phyloP scores from a whole-genome alignment of 345 rosid genomes.

The Brassica napus region DNA sequence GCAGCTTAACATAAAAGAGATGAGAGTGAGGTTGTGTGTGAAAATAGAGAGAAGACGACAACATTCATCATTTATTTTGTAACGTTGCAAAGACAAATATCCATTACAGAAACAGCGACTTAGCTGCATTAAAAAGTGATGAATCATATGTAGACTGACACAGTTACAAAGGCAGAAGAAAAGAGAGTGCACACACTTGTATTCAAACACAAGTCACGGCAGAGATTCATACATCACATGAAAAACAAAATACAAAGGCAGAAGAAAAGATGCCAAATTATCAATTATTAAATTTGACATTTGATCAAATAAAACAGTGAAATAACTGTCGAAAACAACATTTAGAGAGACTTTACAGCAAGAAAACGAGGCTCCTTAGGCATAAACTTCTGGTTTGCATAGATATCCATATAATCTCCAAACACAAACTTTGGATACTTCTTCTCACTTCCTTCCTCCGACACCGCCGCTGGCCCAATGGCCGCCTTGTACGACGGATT shows the following conservation, averaged over 20 bases:
- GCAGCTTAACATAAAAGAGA: constrained; percentile 55
- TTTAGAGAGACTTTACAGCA: constrained; percentile 58
- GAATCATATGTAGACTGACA: neutral
- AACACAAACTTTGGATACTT: constrained; percentile 75
- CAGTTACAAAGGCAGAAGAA: too few species aligned
- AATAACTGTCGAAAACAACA: constrained; percentile 11
- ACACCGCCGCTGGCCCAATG: constrained; percentile 59
- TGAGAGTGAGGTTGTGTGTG: neutral
- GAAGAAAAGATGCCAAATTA: constrained; percentile 17
- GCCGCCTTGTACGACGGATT: constrained; percentile 76
- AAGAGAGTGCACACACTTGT: too few species aligned
- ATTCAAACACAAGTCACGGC: constrained; percentile 12
- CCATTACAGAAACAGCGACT: too few species aligned
- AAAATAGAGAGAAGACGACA: too few species aligned
- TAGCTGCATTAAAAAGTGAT: too few species aligned
- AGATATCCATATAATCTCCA: constrained; percentile 85
- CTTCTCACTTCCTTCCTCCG: constrained; percentile 33
- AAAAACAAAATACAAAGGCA: neutral
- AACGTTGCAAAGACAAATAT: neutral
- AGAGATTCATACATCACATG: constrained; percentile 25
- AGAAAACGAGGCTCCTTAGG: constrained; percentile 86
- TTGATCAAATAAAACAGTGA: constrained; percentile 29
- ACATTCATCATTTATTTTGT: neutral
- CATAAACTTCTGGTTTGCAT: constrained; percentile 81
- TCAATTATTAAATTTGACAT: constrained; percentile 26